Evolutionary conservation across 106 monocot genomes (phyloP), one percentile per base, ranked within the genome.

Genomic region (Dendrobium huoshanense): DNA sequence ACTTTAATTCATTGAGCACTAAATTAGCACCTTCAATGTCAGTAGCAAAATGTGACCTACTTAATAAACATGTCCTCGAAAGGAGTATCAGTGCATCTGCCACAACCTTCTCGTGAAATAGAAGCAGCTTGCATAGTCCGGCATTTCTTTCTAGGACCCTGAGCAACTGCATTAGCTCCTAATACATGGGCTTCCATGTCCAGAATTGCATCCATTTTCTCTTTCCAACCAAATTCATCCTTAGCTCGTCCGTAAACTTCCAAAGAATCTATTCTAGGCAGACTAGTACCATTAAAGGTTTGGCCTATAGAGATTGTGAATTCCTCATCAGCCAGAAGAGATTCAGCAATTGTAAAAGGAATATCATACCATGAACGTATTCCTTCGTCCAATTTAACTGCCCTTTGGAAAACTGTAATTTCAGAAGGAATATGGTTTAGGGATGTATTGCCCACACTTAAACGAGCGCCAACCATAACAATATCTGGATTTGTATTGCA

Each of bases 191-290:
- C 86, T 84, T 98, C 98, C 91, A 99, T 92, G 80, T 95, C 93
- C 20, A 99, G 83, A 49, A 93, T 81, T 29, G 91, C 89, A 83
- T 99, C 99, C 95, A 99, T 90, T 87, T 99, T 99, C 67, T 99
- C 95, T 84, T 99, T 99, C 99, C 99, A 99, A 72, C 99, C 95
- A 99, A 95, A 99, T 73, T 99, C 99, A 85, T 99, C 99, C 83
- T 99, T 99, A 58, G 91, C 76, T 19, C 93, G 93, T 19, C 99
- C 95, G 89, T 99, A 99, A 68, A 99, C 79, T 88, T 99, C 99
- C 76, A 99, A 56, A 80, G 81, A 95, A 84, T 99, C 99, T 81
- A 99, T 85, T 76, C 99, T 86, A 65, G 99, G 91, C 72, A 88
- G 75, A 18, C 87, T 84, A 65, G 89, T 85, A 72, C 82, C 90